Base-by-base conservation (phyloP, 192 early-diverging fungal genomes). In the Piromyces finnis region DNA sequence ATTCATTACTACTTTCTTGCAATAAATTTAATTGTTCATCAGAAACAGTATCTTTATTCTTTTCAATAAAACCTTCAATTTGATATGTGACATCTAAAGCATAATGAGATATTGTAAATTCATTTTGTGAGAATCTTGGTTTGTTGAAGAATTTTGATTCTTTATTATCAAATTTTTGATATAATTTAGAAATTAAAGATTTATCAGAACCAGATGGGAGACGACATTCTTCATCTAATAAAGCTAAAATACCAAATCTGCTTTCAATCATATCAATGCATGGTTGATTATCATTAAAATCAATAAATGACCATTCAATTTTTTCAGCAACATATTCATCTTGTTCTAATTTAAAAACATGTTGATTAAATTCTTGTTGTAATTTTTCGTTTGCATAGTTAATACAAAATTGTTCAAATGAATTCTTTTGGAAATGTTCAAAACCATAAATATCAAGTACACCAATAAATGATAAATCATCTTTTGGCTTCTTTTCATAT, bases 341-440 rank as follows among this genome's bases (percentile, higher is more conserved):
- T 86, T 99, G 97, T 84, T 98, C 96, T 35, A 98, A 89, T 88
- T 98, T 97, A 89, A 99, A 99, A 13, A 98, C 96, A 84, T 98
- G 97, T 79, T 93, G 93, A 87, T 97, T 99, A 85, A 99, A 99
- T 85, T 98, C 93, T 87, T 98, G 96, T 86, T 99, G 97, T 79
- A 99, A 87, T 86, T 99, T 99, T 85, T 99, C 97, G 86, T 97
- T 97, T 81, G 95, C 93, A 83, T 94, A 95, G 83, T 95, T 94
- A 82, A 99, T 97, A 89, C 97, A 99, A 86, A 98, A 98, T 88
- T 99, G 97, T 87, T 99, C 97, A 82, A 99, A 99, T 29, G 96
- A 97, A 88, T 99, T 99, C 87, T 95, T 97, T 87, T 95, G 93
- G 86, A 99, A 99, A 84, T 98, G 96, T 85, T 99, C 97, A 85